Conservation (phyloP, 208 protist species). For the Blechomonas ayalai region DNA sequence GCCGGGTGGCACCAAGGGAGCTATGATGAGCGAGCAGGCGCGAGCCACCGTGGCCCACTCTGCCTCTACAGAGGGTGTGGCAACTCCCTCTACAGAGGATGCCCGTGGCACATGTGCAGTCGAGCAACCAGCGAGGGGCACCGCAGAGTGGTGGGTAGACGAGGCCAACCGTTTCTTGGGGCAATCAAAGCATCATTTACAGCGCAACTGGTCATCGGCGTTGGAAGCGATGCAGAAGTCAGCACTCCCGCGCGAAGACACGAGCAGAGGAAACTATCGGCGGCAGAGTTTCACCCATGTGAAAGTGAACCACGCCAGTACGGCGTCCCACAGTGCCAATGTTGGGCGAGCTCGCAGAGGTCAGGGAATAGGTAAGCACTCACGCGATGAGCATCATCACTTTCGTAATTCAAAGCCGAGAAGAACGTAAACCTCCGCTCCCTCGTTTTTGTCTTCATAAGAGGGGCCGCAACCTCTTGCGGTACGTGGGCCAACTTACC, state of each 20-base stretch:
- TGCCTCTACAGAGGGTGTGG: constrained; percentile 1
- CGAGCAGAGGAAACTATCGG: constrained; percentile 1
- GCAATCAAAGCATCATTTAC: constrained; percentile 37
- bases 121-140: neutral
- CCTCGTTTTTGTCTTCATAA: too few species aligned
- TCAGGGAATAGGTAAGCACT: too few species aligned
- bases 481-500: too few species aligned
- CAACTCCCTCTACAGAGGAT: neutral
- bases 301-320: too few species aligned
- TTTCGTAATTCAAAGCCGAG: too few species aligned
- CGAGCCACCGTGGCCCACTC: neutral
- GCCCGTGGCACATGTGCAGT: neutral
- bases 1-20: constrained; percentile 2
- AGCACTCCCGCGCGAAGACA: neutral
- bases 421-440: too few species aligned
- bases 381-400: too few species aligned
- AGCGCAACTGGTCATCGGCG: constrained; percentile 45
- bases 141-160: constrained; percentile 47
- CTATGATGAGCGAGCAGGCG: neutral
- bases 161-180: constrained; percentile 29
- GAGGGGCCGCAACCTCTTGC: too few species aligned
- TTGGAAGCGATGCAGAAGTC: constrained; percentile 16
- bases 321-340: too few species aligned
- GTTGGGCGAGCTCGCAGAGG: too few species aligned
- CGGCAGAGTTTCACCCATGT: too few species aligned